Percentiles rank a stretch among this genome's conserved stretches.
Evolutionary conservation across 805 yeast species (phyloP).

Genomic region (Starmera pachycereana): DNA sequence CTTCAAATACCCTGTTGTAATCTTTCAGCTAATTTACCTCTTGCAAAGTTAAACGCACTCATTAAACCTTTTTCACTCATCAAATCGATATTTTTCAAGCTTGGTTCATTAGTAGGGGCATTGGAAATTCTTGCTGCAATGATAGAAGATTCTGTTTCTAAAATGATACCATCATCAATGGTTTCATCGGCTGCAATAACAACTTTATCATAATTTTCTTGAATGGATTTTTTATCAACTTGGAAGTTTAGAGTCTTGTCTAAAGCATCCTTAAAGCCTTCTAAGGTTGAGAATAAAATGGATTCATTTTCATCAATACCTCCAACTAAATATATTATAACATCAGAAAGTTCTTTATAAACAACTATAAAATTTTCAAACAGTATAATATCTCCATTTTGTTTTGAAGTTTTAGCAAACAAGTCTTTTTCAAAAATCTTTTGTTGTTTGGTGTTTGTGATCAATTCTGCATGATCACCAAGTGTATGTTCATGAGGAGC

Average conservation of each 20-base stretch:
- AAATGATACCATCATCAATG: slow-evolving; percentile 84
- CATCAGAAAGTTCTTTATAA: slow-evolving; percentile 80
- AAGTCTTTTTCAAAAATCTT: slow-evolving; percentile 64
- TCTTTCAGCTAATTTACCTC: slow-evolving; percentile 52
- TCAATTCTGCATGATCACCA: slow-evolving; percentile 16
- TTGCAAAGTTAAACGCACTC: slow-evolving; percentile 83
- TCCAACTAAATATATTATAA: slow-evolving; percentile 62
- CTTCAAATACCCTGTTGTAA: slow-evolving; percentile 31
- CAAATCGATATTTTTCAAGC: slow-evolving; percentile 49
- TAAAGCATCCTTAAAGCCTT: slow-evolving; percentile 73
- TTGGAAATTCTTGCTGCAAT: slow-evolving; percentile 88
- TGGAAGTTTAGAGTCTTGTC: slow-evolving; percentile 59
- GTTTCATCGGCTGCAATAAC: slow-evolving; percentile 85
- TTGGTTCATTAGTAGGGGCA: slow-evolving; percentile 64
- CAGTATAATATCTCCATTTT: slow-evolving; percentile 69
- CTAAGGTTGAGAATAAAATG: slow-evolving; percentile 61
- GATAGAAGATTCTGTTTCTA: slow-evolving; percentile 81
- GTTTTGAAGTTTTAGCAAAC: slow-evolving; percentile 68
- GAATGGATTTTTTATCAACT: slow-evolving; percentile 68
- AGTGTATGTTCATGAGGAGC: slow-evolving; percentile 42
- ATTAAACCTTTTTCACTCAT: slow-evolving; percentile 61
- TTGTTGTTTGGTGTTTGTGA: slow-evolving; percentile 50
- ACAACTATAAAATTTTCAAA: slow-evolving; percentile 72
- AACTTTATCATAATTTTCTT: slow-evolving; percentile 79
- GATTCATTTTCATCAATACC: slow-evolving; percentile 78